These are phyloP conservation scores for Russula virescens DNA, from an alignment of 768 basidiomycete genomes.

Conservation along the genomic window DNA sequence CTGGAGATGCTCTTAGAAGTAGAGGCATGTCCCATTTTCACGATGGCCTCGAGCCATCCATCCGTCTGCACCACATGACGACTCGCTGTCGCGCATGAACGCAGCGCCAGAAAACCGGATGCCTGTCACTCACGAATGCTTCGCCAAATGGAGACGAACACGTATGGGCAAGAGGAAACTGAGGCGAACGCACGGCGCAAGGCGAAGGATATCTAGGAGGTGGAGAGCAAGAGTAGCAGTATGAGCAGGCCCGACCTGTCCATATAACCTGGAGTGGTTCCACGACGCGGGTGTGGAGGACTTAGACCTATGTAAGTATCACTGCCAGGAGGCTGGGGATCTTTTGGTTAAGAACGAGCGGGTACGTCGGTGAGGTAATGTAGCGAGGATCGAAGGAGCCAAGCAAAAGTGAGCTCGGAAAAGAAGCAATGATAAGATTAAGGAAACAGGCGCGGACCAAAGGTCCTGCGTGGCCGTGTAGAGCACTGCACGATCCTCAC, in stretches of 20 bases:
- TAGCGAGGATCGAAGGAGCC: too few relatives aligned
- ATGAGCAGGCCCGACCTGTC: conserved; percentile 98
- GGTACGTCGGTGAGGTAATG: conserved; percentile 43
- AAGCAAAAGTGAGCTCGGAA: too few relatives aligned
- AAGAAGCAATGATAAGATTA: too few relatives aligned
- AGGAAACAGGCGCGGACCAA: too few relatives aligned
- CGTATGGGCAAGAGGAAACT: conserved; percentile 89
- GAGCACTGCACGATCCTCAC: too few relatives aligned
- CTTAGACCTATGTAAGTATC: conserved; percentile 52
- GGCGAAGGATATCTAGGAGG: conserved; percentile 72
- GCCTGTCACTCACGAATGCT: conserved; percentile 87
- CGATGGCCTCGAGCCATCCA: neutral
- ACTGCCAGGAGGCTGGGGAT: conserved; percentile 57
- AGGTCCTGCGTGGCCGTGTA: too few relatives aligned
- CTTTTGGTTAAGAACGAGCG: conserved; percentile 46
- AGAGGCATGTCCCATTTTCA: conserved; percentile 47
- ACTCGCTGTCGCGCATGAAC: neutral
- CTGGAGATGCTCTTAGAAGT: conserved; percentile 97
- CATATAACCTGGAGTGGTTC: conserved; percentile 94
- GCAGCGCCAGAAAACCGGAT: conserved; percentile 93
- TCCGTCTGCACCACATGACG: too few relatives aligned
- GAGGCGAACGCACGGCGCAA: conserved; percentile 77
- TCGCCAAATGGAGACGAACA: conserved; percentile 93
- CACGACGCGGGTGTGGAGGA: conserved; percentile 59
- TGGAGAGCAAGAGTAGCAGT: conserved; percentile 85